Conservation (phyloP, 2,329 filamentous ascomycete genomes). For the Myriosclerotinia duriaeana region DNA sequence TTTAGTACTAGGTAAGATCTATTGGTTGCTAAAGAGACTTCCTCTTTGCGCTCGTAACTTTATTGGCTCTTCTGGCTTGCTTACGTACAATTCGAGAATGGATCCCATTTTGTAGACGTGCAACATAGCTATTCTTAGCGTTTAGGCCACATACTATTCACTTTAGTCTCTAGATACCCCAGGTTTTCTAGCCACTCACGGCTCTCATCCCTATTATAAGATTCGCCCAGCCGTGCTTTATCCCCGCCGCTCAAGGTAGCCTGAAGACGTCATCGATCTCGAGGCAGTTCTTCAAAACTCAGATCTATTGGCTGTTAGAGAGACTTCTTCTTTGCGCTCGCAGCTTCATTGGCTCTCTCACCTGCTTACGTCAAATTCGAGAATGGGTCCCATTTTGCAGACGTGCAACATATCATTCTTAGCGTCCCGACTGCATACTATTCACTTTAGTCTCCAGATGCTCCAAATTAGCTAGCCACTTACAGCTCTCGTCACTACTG, state of each 20-base stretch:
- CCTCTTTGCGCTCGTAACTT: neutral
- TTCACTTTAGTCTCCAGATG: too few species aligned
- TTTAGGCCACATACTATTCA: neutral
- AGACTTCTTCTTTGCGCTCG: neutral
- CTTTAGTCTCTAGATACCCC: neutral
- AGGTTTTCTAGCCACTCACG: neutral
- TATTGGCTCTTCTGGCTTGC: neutral
- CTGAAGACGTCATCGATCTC: too few species aligned
- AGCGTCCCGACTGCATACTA: too few species aligned
- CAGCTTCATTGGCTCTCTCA: neutral
- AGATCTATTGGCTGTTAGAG: too few species aligned
- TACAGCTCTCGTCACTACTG: too few species aligned
- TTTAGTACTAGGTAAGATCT: too few species aligned
- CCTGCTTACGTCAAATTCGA: neutral
- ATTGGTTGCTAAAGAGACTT: too few species aligned
- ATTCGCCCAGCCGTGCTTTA: neutral
- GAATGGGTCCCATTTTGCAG: neutral
- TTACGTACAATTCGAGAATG: slow-evolving; percentile 13
- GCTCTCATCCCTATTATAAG: neutral
- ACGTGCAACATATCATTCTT: neutral
- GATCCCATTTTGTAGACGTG: neutral
- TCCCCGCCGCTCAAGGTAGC: neutral
- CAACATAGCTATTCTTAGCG: neutral
- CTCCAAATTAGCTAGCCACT: too few species aligned
- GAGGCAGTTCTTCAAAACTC: too few species aligned